These are phyloP conservation scores for Cytospora leucostoma DNA, from an alignment of 2,329 filamentous ascomycete species.

Conservation along the genomic window DNA sequence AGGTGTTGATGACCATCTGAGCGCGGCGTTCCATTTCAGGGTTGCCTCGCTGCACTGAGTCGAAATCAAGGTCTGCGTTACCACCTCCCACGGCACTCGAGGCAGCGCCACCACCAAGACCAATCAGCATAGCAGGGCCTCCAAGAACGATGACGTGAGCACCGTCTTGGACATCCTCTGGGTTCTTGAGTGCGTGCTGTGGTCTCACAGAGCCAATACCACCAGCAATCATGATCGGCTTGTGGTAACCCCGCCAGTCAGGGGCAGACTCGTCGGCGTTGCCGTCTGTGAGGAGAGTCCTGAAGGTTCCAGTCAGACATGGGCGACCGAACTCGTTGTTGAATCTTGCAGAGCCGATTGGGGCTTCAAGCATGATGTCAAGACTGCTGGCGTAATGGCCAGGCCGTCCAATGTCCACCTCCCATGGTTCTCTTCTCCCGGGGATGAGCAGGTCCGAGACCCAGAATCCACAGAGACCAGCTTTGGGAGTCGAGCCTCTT, in stretches of 20 bases:
- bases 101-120: slow-evolving; percentile 90
- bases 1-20: slow-evolving; percentile 97
- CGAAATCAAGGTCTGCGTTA: slow-evolving; percentile 91
- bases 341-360: slow-evolving; percentile 91
- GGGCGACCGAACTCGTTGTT: slow-evolving; percentile 98
- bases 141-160: slow-evolving; percentile 91
- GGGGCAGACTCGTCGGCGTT: slow-evolving; percentile 50
- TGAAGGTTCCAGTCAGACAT: slow-evolving; percentile 85
- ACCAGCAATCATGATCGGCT: slow-evolving; percentile 97
- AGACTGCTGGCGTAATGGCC: slow-evolving; percentile 89
- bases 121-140: slow-evolving; percentile 96
- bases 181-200: slow-evolving; percentile 84
- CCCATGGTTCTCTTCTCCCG: slow-evolving; percentile 81
- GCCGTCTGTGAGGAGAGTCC: slow-evolving; percentile 77
- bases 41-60: slow-evolving; percentile 95
- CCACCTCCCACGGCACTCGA: slow-evolving; percentile 86
- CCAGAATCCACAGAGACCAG: slow-evolving; percentile 88
- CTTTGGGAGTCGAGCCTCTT: slow-evolving; percentile 88
- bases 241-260: slow-evolving; percentile 90
- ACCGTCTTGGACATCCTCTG: slow-evolving; percentile 77
- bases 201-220: slow-evolving; percentile 91
- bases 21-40: slow-evolving; percentile 94
- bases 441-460: slow-evolving; percentile 94
- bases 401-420: slow-evolving; percentile 85
- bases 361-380: slow-evolving; percentile 97